Base-by-base conservation (phyloP, 2,329 filamentous ascomycete genomes). In the Cladophialophora exuberans region DNA sequence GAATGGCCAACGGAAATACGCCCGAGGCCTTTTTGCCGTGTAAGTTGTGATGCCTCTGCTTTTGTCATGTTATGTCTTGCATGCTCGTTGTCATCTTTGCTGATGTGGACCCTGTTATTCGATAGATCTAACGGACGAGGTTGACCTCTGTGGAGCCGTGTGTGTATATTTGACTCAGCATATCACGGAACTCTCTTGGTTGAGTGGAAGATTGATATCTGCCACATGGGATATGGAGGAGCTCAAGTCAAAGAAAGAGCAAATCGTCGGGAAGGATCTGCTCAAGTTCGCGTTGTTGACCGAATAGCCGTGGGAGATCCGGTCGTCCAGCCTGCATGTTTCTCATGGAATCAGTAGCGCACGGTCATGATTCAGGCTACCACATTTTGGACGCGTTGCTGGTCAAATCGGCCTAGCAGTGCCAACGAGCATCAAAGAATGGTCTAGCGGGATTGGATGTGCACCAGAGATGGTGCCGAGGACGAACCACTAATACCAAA, bases 1-100 rank as follows among this genome's bases (percentile, higher is more conserved):
- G 69, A 38, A 69, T 72, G 65, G 66, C 69, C 2, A 61, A 61
- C 18, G 64, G 58, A 5, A 61, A 66, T 56, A 65, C 63, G 45
- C 65, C 65, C 4, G 59, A 66, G 18, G 58, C 47, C 17, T 61
- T 66, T 23, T 2, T 57, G 30, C 54, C 43, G 43, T 55, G 57
- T 59, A 33, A 56, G 57, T 52, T 17, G 7, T 36, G n/a, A 33
- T 28, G 25, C n/a, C n/a, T n/a, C n/a, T n/a, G n/a, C n/a, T n/a
- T n/a, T n/a, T n/a, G n/a, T n/a, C n/a, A n/a, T n/a, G 5, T 26
- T 6, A 20, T 30, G 22, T 43, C 22, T 31, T 6, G 9, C 13
- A n/a, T 4, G 9, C 43, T 10, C 18, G n/a, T 25, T 49, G 11
- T 23, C 26, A n/a, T 44, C 23, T 26, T 31, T 28, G 22, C 10